These are phyloP conservation scores for Russula sp. DNA, from an alignment of 768 basidiomycete genomes.

Conservation along the genomic window DNA sequence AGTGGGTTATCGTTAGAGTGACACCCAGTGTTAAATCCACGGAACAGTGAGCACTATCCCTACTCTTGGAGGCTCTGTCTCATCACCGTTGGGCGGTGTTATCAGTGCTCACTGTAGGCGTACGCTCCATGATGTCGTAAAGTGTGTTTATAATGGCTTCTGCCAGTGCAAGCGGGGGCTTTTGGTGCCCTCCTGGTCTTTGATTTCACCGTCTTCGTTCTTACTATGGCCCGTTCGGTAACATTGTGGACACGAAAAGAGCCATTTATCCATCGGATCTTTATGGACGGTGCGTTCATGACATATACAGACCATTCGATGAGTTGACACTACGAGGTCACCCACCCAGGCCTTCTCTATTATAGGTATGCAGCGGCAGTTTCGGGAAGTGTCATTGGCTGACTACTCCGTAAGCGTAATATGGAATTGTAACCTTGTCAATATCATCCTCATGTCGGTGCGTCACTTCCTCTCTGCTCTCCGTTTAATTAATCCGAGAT, in stretches of 20 bases:
- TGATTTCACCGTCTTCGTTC: slow-evolving; percentile 21
- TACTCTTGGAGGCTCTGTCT: not conserved
- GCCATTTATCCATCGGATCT: slow-evolving; percentile 7
- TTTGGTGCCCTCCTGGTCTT: slow-evolving; percentile 19
- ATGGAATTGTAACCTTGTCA: slow-evolving; percentile 11
- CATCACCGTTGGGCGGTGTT: not conserved
- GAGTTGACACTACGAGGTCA: not conserved
- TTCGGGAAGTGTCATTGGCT: not conserved
- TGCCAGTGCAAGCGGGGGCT: slow-evolving; percentile 18
- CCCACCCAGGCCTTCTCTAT: slow-evolving; percentile 8
- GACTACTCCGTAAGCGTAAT: slow-evolving; percentile 4
- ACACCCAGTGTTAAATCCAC: too few species aligned
- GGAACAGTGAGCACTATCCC: not conserved
- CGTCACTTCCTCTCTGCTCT: not conserved
- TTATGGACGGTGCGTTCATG: slow-evolving; percentile 13
- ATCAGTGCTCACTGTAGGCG: not conserved
- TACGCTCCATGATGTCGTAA: not conserved
- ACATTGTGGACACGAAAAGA: slow-evolving; percentile 6
- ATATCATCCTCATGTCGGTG: slow-evolving; percentile 11
- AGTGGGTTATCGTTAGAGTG: not conserved
- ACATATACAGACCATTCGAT: not conserved
- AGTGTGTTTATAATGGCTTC: not conserved
- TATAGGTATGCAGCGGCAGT: slow-evolving; percentile 7
- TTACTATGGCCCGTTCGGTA: slow-evolving; percentile 17
- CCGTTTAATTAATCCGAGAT: not conserved